Conservation (phyloP, 768 basidiomycete species). For the Suillus decipiens region DNA sequence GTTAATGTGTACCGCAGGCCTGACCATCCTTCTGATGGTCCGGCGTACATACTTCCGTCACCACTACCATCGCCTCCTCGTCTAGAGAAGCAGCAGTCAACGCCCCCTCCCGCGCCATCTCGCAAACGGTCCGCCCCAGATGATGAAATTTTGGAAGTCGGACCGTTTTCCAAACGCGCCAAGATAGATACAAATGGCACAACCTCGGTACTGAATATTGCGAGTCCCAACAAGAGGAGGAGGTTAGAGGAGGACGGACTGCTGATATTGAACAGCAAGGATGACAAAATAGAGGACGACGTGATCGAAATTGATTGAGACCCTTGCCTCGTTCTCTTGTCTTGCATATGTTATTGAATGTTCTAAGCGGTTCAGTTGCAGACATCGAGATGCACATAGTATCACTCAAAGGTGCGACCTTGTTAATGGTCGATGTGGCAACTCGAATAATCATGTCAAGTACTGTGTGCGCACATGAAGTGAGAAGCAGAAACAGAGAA, state of each 20-base stretch:
- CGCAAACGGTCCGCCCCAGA: conserved; percentile 62
- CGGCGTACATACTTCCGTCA: conserved; percentile 63
- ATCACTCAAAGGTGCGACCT: neutral
- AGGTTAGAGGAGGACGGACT: conserved; percentile 75
- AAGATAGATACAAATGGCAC: conserved; percentile 38
- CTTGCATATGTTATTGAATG: conserved; percentile 11
- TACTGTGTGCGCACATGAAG: neutral
- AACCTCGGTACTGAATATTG: conserved; percentile 20
- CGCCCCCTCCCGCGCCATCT: conserved; percentile 46
- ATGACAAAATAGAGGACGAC: conserved; percentile 55
- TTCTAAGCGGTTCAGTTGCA: neutral
- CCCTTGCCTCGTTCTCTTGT: conserved; percentile 5
- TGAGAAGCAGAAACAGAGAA: too few relatives aligned
- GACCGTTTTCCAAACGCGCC: conserved; percentile 58
- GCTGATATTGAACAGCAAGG: conserved; percentile 59
- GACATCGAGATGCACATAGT: neutral
- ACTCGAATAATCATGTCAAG: neutral
- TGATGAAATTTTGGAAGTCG: conserved; percentile 56
- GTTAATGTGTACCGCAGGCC: conserved; percentile 39
- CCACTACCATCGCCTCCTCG: conserved; percentile 60
- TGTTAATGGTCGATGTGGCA: neutral
- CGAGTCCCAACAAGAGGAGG: conserved; percentile 65
- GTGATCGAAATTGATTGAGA: conserved; percentile 58
- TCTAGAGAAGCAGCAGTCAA: conserved; percentile 38
- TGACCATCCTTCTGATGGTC: conserved; percentile 52